Percentiles rank a stretch among this genome's conserved stretches.
Conservation (phyloP, 2,329 filamentous ascomycete genomes). For the Meredithiella fracta region DNA sequence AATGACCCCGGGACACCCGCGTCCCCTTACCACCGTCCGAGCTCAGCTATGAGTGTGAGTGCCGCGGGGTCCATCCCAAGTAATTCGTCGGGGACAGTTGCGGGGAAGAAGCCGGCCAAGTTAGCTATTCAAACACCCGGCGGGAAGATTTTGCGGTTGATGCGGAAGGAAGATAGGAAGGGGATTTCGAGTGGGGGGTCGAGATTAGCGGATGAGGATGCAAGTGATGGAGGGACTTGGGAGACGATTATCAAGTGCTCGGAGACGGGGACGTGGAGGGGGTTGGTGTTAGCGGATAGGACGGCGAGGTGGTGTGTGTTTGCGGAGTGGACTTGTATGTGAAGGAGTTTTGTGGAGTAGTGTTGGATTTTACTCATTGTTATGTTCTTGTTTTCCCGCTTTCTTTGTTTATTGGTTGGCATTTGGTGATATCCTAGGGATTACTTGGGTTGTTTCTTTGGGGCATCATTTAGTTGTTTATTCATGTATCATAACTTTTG, state of each 20-base stretch:
- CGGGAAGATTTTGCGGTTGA: constrained; percentile 82
- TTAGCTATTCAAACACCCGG: constrained; percentile 85
- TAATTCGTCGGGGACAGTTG: constrained; percentile 34
- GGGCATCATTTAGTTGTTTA: neutral
- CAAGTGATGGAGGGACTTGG: constrained; percentile 59
- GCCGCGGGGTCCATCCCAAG: constrained; percentile 41
- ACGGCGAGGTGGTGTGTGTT: constrained; percentile 86
- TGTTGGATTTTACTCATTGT: neutral
- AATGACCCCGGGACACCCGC: constrained; percentile 31
- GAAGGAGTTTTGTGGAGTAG: neutral
- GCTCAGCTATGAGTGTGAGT: constrained; percentile 49
- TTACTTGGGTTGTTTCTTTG: neutral
- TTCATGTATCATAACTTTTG: constrained; percentile 1
- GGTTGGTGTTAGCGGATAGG: constrained; percentile 65
- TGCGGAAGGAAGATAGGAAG: constrained; percentile 59
- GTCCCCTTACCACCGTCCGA: constrained; percentile 43
- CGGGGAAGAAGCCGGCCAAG: constrained; percentile 75
- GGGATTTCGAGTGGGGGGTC: constrained; percentile 29
- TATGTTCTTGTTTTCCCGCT: neutral
- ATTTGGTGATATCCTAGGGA: neutral
- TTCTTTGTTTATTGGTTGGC: neutral
- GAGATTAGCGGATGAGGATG: constrained; percentile 31
- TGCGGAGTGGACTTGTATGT: constrained; percentile 59
- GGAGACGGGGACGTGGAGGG: constrained; percentile 65
- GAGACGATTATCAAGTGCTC: constrained; percentile 85